Base-by-base conservation (phyloP, 1,284 basidiomycete species). In the Stereum hirsutum region DNA sequence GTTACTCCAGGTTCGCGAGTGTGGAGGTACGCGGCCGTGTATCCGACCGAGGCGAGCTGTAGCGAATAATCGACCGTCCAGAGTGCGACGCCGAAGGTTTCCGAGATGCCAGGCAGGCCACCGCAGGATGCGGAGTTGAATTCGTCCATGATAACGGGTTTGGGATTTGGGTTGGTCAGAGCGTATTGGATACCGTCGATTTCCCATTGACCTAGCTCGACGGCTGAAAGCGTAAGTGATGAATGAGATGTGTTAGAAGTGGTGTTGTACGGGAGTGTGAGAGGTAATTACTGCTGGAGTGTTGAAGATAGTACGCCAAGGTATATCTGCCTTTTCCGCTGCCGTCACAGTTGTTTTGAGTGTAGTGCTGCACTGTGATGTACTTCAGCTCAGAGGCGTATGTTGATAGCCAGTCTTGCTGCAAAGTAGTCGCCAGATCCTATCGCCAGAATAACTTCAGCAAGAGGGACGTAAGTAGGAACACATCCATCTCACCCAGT, bases 41-140 rank as follows among this genome's bases (percentile, higher is more conserved):
- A 49, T 38, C 49, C 46, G n/a, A 39, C 39, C 19, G 17, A 46
- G 11, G 42, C 52, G 57, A 68, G 59, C 44, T 61, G 57, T 32
- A 68, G 48, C 11, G 59, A 58, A 43, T 61, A 64, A 46, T 68
- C 66, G 10, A 60, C 42, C 2, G 50, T 56, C 73, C 74, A 77
- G 21, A 75, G 56, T 4, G 72, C 65, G 0, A 65, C 64, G 6
- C 65, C 71, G 48, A 76, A 76, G 39, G 66, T 67, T 55, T 90
- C 78, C 44, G 75, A 79, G 17, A 89, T 65, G 0, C 87, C 87
- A 1, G 74, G 63, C 57, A 90, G 88, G 7, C 89, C 89, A 57
- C 85, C 83, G 61, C 87, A 90, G 26, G 81, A 81, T 0, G 83
- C 88, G 0, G 84, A 81, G 61, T 90, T 90, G 8, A 81, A 88